Percentiles rank a stretch among this genome's conserved stretches.
Evolutionary conservation across 2,329 filamentous ascomycete genomes (phyloP).

Genomic region (Colletotrichum cordylinicola): DNA sequence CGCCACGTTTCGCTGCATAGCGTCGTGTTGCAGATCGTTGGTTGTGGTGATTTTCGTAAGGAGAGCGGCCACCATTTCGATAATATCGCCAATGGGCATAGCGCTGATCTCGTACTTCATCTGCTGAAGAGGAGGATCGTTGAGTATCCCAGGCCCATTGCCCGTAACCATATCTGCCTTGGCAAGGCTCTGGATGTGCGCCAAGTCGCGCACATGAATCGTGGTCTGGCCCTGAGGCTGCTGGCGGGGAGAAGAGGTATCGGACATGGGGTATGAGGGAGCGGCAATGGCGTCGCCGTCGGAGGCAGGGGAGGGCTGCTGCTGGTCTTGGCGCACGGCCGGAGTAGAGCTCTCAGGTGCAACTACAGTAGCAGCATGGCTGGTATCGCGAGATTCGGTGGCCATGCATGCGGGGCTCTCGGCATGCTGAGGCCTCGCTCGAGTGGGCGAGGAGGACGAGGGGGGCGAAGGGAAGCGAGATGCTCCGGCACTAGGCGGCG

Average conservation of each 20-base stretch:
- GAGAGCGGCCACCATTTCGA: constrained; percentile 97
- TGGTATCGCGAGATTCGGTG: constrained; percentile 34
- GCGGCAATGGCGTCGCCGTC: constrained; percentile 32
- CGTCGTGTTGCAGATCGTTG: constrained; percentile 93
- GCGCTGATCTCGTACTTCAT: constrained; percentile 91
- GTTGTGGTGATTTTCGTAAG: constrained; percentile 97
- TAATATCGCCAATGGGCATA: constrained; percentile 97
- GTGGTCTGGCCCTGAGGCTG: constrained; percentile 41
- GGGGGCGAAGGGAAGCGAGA: constrained; percentile 61
- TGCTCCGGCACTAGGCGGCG: constrained; percentile 42
- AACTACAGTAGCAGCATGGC: neutral
- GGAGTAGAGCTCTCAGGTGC: constrained; percentile 14
- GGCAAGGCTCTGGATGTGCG: constrained; percentile 89
- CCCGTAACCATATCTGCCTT: constrained; percentile 73
- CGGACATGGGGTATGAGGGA: constrained; percentile 28
- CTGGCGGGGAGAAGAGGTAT: constrained; percentile 28
- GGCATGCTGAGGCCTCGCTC: constrained; percentile 45
- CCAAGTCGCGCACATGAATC: constrained; percentile 86
- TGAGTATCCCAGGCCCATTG: constrained; percentile 53
- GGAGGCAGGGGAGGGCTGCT: constrained; percentile 41
- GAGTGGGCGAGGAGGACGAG: constrained; percentile 55
- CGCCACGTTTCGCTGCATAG: constrained; percentile 75
- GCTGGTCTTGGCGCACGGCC: constrained; percentile 29
- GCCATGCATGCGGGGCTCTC: constrained; percentile 53
- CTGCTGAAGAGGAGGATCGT: constrained; percentile 57